Evolutionary conservation across 2,329 filamentous ascomycete species (phyloP).

Genomic region (Emmonsiellopsis sp.): DNA sequence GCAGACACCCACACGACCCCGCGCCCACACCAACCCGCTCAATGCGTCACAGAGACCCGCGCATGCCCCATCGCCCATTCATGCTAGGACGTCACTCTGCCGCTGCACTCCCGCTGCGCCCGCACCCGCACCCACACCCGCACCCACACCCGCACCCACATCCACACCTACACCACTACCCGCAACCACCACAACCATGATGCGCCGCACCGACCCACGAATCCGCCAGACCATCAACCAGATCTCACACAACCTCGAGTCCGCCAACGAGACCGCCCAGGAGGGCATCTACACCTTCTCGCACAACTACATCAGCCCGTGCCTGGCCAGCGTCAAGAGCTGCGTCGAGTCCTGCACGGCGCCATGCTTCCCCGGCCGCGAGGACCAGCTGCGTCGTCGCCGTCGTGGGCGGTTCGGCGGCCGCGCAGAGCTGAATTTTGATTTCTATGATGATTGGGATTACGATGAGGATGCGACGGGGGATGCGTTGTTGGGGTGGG

Average conservation of each 20-base stretch:
- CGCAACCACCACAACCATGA: conserved; percentile 34
- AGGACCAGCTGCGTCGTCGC: conserved; percentile 63
- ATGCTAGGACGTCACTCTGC: neutral
- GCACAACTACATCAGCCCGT: conserved; percentile 76
- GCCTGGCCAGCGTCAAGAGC: conserved; percentile 56
- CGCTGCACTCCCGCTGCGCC: neutral
- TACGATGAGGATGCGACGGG: conserved; percentile 43
- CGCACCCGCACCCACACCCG: neutral
- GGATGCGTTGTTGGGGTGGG: conserved; percentile 62
- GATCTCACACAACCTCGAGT: conserved; percentile 80
- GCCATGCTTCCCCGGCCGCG: conserved; percentile 58
- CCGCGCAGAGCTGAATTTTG: conserved; percentile 75
- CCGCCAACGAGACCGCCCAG: conserved; percentile 84
- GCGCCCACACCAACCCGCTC: neutral
- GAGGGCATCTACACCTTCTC: conserved; percentile 83
- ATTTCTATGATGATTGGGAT: conserved; percentile 98
- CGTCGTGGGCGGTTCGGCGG: conserved; percentile 50
- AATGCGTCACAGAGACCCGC: neutral
- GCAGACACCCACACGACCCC: neutral
- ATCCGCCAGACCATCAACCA: conserved; percentile 91
- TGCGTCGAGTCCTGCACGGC: conserved; percentile 63
- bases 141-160: neutral
- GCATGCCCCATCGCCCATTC: neutral
- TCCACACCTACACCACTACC: neutral
- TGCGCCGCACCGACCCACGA: conserved; percentile 64